Percentiles rank a stretch among this genome's conserved stretches.
Evolutionary conservation across 306 rosid species (phyloP).

Genomic region (Gastrolobium bilobum): DNA sequence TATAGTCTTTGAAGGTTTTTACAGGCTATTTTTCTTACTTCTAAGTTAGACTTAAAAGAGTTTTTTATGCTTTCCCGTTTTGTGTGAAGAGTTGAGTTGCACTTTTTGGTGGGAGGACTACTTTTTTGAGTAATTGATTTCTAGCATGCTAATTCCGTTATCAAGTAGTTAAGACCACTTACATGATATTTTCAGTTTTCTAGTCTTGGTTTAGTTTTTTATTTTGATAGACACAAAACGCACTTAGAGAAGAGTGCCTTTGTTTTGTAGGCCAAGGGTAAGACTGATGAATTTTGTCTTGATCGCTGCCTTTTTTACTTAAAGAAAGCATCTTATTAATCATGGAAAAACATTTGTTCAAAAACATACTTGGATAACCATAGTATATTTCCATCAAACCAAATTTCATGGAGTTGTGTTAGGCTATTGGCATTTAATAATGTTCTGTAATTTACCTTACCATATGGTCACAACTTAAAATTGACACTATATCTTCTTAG

Average conservation of each 20-base stretch:
- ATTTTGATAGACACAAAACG: neutral
- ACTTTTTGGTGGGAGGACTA: neutral
- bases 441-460: neutral
- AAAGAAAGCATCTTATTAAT: neutral
- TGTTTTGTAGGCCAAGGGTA: neutral
- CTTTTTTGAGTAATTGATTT: neutral
- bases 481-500: neutral
- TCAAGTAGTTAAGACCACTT: neutral
- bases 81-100: neutral
- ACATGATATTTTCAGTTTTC: neutral
- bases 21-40: neutral
- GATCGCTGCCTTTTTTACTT: neutral
- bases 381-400: too few relatives aligned
- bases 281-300: neutral
- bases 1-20: neutral
- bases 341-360: neutral
- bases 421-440: too few relatives aligned
- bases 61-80: conserved; percentile 4
- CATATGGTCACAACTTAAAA: neutral
- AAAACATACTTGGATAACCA: neutral
- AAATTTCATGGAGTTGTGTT: too few relatives aligned
- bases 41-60: neutral
- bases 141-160: neutral
- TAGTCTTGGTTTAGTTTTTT: neutral
- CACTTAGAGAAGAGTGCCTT: neutral